A percentile compares a stretch with the other conserved stretches of the same genome.
Evolutionary conservation across 2,329 filamentous ascomycete species (phyloP).

Genomic region (Verruconis gallopava): DNA sequence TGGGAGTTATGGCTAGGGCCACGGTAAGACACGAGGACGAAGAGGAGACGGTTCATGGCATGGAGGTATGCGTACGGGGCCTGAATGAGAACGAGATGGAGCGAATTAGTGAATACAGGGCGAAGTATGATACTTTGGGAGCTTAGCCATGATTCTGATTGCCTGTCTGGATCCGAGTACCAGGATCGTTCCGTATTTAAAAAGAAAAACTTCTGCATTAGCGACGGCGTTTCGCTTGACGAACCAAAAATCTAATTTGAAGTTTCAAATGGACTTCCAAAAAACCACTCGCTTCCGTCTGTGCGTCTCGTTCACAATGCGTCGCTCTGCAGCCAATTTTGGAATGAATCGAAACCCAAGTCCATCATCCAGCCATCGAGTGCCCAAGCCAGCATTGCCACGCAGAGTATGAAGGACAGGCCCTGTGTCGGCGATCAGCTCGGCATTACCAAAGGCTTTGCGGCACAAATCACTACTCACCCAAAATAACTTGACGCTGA

Average conservation of each 20-base stretch:
- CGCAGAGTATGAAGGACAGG: neutral
- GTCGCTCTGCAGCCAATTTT: neutral
- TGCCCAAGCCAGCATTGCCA: neutral
- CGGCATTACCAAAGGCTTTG: too few species aligned
- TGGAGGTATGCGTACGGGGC: conserved; percentile 39
- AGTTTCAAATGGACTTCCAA: neutral
- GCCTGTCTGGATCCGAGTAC: too few species aligned
- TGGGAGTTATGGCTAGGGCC: conserved; percentile 17
- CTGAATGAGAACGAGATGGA: conserved; percentile 36
- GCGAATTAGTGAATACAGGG: conserved; percentile 31
- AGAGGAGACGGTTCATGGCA: conserved; percentile 38
- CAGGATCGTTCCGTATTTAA: too few species aligned
- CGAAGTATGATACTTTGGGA: conserved; percentile 27
- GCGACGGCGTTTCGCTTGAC: neutral
- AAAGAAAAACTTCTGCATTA: neutral
- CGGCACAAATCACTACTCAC: too few species aligned
- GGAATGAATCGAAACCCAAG: neutral
- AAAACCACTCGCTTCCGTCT: neutral
- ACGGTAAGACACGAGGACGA: conserved; percentile 23
- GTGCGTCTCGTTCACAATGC: neutral
- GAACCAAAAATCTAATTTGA: neutral
- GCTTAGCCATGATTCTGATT: too few species aligned
- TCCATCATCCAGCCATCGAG: neutral
- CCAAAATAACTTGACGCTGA: neutral
- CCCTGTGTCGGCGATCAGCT: too few species aligned